Conservation (phyloP, 2,329 filamentous ascomycete species). For the Ilyonectria mors-panacis region DNA sequence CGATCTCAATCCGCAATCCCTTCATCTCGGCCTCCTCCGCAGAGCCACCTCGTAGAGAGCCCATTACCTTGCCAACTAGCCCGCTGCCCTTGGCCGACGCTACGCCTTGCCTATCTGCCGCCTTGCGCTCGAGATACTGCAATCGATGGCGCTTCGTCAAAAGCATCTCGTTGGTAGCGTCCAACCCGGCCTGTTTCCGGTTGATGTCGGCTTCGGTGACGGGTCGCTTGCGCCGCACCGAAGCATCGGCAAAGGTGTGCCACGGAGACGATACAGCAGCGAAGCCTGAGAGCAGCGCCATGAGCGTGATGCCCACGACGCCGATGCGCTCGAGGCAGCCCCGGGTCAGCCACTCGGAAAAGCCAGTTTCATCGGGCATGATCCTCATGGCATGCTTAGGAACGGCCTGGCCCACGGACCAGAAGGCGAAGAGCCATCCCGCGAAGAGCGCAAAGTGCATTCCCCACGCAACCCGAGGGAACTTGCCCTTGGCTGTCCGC, state of each 20-base stretch:
- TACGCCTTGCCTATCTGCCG: conserved; percentile 51
- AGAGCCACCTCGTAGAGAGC: conserved; percentile 76
- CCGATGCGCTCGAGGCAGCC: conserved; percentile 80
- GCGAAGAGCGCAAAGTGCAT: conserved; percentile 75
- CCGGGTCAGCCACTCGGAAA: conserved; percentile 60
- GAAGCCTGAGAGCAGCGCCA: conserved; percentile 91
- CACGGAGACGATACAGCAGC: conserved; percentile 90
- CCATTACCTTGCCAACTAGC: conserved; percentile 81
- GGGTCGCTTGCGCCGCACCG: conserved; percentile 64
- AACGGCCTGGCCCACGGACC: conserved; percentile 79
- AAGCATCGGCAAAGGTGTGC: conserved; percentile 82
- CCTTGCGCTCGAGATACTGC: conserved; percentile 77
- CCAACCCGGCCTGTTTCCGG: conserved; percentile 83
- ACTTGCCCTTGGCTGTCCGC: conserved; percentile 67
- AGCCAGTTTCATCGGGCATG: conserved; percentile 46
- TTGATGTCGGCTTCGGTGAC: conserved; percentile 82
- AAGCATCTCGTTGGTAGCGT: conserved; percentile 86
- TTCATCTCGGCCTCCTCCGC: conserved; percentile 73
- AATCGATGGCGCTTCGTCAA: conserved; percentile 80
- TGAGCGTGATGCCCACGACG: conserved; percentile 87
- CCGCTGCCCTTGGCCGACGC: conserved; percentile 57
- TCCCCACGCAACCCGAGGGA: conserved; percentile 74
- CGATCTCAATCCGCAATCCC: conserved; percentile 80
- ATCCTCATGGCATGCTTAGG: conserved; percentile 56
- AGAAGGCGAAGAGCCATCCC: conserved; percentile 81